phyloP scores from a whole-genome alignment of 306 rosid genomes.

The Rosa chinensis region DNA sequence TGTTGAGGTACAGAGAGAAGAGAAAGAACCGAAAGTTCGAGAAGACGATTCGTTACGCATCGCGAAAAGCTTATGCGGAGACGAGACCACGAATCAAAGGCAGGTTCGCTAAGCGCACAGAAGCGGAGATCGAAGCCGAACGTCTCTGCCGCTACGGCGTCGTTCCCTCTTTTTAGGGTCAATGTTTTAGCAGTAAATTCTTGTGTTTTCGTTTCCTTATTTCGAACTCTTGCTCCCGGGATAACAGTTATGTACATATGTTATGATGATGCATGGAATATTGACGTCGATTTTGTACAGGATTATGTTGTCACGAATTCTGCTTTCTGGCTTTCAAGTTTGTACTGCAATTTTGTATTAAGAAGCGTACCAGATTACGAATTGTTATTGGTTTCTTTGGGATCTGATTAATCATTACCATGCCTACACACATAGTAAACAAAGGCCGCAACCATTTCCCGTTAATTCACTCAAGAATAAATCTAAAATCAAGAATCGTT shows the following conservation, averaged over 20 bases:
- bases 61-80: constrained; percentile 93
- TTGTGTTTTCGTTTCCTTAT: neutral
- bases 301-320: neutral
- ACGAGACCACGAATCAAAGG: constrained; percentile 96
- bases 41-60: constrained; percentile 96
- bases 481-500: no score
- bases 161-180: constrained; percentile 59
- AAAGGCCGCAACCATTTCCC: no score
- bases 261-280: neutral
- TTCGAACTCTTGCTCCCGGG: neutral
- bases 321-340: neutral
- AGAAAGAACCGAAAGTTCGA: constrained; percentile 94
- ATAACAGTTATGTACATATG: neutral
- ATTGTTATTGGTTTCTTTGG: no score
- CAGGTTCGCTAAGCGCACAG: constrained; percentile 81
- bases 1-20: constrained; percentile 94
- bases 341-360: neutral
- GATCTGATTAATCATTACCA: neutral
- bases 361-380: neutral
- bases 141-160: constrained; percentile 71
- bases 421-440: no score
- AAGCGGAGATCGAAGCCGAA: constrained; percentile 50
- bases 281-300: neutral
- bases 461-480: no score
- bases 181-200: neutral